Base-by-base conservation (phyloP, 163 green algal species). In the Trebouxia gelatinosa region DNA sequence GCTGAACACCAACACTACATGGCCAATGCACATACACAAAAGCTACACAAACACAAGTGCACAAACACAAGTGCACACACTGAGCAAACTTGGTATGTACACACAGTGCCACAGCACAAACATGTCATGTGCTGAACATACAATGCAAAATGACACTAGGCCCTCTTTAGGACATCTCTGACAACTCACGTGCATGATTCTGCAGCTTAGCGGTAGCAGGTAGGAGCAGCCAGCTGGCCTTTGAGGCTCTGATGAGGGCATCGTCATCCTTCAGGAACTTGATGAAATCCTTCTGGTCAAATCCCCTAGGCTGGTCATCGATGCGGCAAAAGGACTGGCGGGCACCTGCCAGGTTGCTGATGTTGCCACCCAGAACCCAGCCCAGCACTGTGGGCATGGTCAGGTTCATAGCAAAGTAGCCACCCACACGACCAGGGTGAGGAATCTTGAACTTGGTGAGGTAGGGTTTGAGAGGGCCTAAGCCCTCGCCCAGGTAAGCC, bases 331-430 rank as follows among this genome's bases (percentile, higher is more conserved):
- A 78, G 23, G 75, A 70, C 16, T 76, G 29, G 17, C 83, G 74
- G 35, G 90, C 83, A 32, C 72, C 70, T 3, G 39, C 19, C 32
- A 97, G 80, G 23, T 84, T 76, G 17, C 67, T 39, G 6, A 83
- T 84, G 85, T 97, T 96, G 21, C 94, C 94, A 51, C 92, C 91
- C 77, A 97, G 85, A 32, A 98, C 89, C 89, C 93, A 98, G 37
- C 87, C 84, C 77, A 99, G 88, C 80, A 98, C 91, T 6, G 40
- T 39, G 16, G 96, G 94, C 92, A 99, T 98, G 19, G 90, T 93
- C 39, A 87, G 57, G 78, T 93, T 94, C 85, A 99, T 93, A n/a
- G 94, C 86, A 38, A 96, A 80, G 71, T 96, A 91, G 0, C 96
- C 96, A 4, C 85, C 84, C 26, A 99, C 90, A 26, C 88, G 86